These are phyloP conservation scores for Pythium sp. DNA, from an alignment of 352 stramenopile genomes.

Conservation along the genomic window DNA sequence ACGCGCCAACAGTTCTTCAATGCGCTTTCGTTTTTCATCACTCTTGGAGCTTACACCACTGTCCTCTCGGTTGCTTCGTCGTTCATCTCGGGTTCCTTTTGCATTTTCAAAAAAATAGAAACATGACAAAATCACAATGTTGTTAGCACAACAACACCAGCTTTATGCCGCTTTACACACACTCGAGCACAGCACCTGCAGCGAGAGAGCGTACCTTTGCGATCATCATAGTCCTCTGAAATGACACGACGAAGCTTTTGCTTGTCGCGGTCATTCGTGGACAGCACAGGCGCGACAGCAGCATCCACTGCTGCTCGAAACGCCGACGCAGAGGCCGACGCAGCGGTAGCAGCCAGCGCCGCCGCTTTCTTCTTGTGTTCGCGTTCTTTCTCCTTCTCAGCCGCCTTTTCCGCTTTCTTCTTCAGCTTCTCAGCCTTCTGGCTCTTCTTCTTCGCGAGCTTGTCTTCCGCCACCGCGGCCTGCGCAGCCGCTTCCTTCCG, in stretches of 20 bases:
- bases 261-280: not conserved
- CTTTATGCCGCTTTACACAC: too few species aligned
- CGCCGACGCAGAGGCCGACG: constrained; percentile 1
- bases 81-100: not conserved
- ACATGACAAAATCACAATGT: too few species aligned
- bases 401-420: constrained; percentile 5
- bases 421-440: constrained; percentile 9
- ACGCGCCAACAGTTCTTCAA: constrained; percentile 2
- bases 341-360: not conserved
- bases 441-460: constrained; percentile 8
- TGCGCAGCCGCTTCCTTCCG: constrained; percentile 8
- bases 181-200: not conserved
- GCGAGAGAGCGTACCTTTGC: not conserved
- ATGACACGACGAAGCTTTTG: not conserved
- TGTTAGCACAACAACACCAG: too few species aligned
- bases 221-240: constrained; percentile 4
- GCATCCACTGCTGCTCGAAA: not conserved
- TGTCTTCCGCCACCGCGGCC: not conserved
- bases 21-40: constrained; percentile 18
- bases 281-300: not conserved
- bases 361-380: constrained; percentile 3
- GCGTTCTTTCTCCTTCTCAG: not conserved
- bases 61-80: constrained; percentile 9
- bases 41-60: not conserved
- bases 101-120: too few species aligned